Evolutionary conservation across 768 basidiomycete genomes (phyloP).

Genomic region (Tephrocybe sp.): DNA sequence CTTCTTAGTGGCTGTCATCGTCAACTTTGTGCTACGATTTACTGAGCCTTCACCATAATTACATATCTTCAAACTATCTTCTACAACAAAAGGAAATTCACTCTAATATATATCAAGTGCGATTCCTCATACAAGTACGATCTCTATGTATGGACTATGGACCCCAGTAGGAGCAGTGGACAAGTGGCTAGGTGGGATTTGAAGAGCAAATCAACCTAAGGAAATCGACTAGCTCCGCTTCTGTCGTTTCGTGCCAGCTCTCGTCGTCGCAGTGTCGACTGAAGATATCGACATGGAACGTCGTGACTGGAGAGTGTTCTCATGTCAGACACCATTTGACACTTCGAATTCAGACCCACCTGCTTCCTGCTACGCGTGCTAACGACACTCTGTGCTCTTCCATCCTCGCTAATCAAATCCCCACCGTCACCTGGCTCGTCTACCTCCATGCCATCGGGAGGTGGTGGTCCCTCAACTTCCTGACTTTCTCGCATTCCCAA

Average conservation of each 20-base stretch:
- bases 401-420: constrained; percentile 45
- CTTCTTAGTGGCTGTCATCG: constrained; percentile 70
- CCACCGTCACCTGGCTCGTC: constrained; percentile 41
- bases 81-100: neutral
- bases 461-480: constrained; percentile 31
- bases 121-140: too few relatives aligned
- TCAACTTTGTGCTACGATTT: constrained; percentile 86
- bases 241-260: constrained; percentile 57
- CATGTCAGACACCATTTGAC: neutral
- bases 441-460: constrained; percentile 47
- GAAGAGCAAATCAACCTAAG: too few relatives aligned
- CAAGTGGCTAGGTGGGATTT: too few relatives aligned
- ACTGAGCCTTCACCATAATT: constrained; percentile 31
- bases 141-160: too few relatives aligned
- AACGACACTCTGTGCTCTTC: constrained; percentile 64
- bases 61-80: neutral
- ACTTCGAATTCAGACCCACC: constrained; percentile 34
- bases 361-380: constrained; percentile 63
- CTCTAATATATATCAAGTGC: neutral
- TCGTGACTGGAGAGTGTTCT: constrained; percentile 36
- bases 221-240: too few relatives aligned
- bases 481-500: constrained; percentile 52
- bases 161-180: too few relatives aligned
- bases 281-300: constrained; percentile 77
- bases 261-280: constrained; percentile 55